These are phyloP conservation scores for Didymella lethalis DNA, from an alignment of 2,329 filamentous ascomycete species.

Conservation along the genomic window DNA sequence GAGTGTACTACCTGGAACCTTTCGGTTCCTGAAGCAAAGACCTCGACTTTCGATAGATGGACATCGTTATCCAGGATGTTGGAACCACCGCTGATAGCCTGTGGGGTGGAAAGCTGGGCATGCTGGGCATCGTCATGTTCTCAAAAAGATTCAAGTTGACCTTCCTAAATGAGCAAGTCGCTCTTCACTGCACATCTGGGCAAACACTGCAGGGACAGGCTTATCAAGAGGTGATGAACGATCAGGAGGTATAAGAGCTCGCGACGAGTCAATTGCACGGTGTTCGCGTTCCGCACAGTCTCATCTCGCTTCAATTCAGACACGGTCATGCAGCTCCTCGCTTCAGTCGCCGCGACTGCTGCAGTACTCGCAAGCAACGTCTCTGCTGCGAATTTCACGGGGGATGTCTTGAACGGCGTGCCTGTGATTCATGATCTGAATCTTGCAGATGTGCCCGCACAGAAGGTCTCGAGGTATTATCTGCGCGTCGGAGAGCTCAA, in stretches of 20 bases:
- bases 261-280: not conserved
- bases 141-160: slow-evolving; percentile 27
- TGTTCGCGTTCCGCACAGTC: not conserved
- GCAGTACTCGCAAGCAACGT: slow-evolving; percentile 30
- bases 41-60: slow-evolving; percentile 1
- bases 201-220: slow-evolving; percentile 3
- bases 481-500: slow-evolving; percentile 50
- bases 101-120: slow-evolving; percentile 21
- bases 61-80: slow-evolving; percentile 8
- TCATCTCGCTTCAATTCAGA: not conserved
- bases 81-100: slow-evolving; percentile 18
- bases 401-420: slow-evolving; percentile 45
- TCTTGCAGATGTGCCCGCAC: slow-evolving; percentile 48
- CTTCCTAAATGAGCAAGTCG: slow-evolving; percentile 42
- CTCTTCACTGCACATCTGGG: slow-evolving; percentile 15
- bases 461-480: slow-evolving; percentile 49
- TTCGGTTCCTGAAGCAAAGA: not conserved
- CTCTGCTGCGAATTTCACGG: slow-evolving; percentile 40
- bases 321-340: slow-evolving; percentile 35
- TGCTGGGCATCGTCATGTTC: slow-evolving; percentile 42
- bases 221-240: slow-evolving; percentile 26
- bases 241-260: slow-evolving; percentile 10
- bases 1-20: not conserved
- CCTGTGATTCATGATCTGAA: slow-evolving; percentile 47
- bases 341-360: slow-evolving; percentile 27